Base-by-base conservation (phyloP, 1,139 yeast species). In the Candida glucosophila region DNA sequence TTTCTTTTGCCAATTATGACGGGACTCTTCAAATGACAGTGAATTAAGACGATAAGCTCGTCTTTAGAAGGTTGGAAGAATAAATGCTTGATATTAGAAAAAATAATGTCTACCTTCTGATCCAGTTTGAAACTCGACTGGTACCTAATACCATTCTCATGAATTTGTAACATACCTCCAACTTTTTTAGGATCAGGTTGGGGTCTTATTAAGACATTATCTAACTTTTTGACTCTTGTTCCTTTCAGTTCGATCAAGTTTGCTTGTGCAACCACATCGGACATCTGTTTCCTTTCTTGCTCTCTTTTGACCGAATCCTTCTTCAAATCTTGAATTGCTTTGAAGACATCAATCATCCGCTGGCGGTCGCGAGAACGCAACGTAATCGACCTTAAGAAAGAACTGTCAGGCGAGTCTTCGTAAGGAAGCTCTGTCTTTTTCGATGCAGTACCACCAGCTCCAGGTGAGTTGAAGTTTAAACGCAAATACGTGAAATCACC, bases 21-120 rank as follows among this genome's bases (percentile, higher is more conserved):
- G 12, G 98, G 98, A 28, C 77, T 78, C 53, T 85, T 86, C 52
- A 90, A 69, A 54, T 88, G 95, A 47, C 90, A 79, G 54, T 90
- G 99, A 37, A 90, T 83, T 20, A 90, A 63, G 24, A 90, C 97
- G 51, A 88, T 77, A 49, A 92, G 63, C 55, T 90, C 99, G 40
- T 92, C 94, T 46, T 88, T 90, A 49, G 93, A 83, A 3, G 98
- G 93, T 56, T 90, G 98, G 68, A 86, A 90, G 44, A 90, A 85
- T 41, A 90, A 60, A 51, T 92, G 95, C 52, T 88, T 85, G 43
- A 92, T 82, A 55, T 90, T 90, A 32, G 86, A 76, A 51, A 86
- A 90, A 38, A 90, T 58, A 22, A 90, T 73, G 54, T 92, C 98
- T 36, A 90, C 81, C 48, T 73, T 73, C 44, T 86, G 94, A 43